These are phyloP conservation scores for Cladobotryum mycophilum DNA, from an alignment of 2,329 filamentous ascomycete species.

Conservation along the genomic window DNA sequence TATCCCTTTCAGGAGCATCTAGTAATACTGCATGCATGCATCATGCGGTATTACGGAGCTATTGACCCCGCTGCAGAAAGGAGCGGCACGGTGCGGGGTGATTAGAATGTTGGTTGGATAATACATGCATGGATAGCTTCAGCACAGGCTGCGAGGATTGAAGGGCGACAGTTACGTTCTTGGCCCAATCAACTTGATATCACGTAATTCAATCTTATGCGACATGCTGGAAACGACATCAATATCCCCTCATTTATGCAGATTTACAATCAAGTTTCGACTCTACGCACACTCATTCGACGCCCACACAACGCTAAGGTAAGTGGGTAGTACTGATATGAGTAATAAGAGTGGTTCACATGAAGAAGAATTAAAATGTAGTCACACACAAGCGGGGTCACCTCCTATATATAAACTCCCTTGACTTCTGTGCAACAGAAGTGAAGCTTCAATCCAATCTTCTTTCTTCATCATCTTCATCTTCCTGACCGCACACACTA, in stretches of 20 bases:
- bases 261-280: not conserved
- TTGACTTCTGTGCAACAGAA: not conserved
- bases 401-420: not conserved
- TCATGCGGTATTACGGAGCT: too few species aligned
- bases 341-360: not conserved
- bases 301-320: not conserved
- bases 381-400: not conserved
- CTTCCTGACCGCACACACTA: not conserved
- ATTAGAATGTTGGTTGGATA: too few species aligned
- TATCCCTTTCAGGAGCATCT: too few species aligned
- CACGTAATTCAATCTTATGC: not conserved
- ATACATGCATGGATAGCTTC: too few species aligned
- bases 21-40: too few species aligned
- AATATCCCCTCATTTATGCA: not conserved
- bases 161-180: too few species aligned
- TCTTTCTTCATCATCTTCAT: not conserved
- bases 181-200: not conserved
- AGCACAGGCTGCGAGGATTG: too few species aligned
- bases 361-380: not conserved
- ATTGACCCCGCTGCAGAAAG: too few species aligned
- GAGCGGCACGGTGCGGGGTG: too few species aligned
- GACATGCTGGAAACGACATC: not conserved
- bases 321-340: not conserved
- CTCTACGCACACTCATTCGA: not conserved
- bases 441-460: not conserved